A percentile compares a stretch with the other conserved stretches of the same genome.
phyloP scores from a whole-genome alignment of 2,329 filamentous ascomycete species.

The Microsporum canis region DNA sequence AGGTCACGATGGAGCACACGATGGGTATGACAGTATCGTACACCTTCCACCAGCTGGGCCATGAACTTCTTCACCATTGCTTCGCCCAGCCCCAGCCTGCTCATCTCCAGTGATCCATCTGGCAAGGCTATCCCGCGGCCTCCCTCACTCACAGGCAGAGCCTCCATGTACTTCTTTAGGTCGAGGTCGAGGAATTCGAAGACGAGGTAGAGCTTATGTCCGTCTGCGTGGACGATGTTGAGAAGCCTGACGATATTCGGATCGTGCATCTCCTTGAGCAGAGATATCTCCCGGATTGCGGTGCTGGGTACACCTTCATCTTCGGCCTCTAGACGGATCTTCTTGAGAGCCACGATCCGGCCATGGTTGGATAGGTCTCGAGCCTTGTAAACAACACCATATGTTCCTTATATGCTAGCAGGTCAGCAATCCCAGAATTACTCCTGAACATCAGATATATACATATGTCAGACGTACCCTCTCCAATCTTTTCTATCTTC shows the following conservation, averaged over 20 bases:
- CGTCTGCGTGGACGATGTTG: slow-evolving; percentile 90
- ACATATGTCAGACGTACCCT: slow-evolving; percentile 51
- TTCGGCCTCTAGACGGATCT: slow-evolving; percentile 88
- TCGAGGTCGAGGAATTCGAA: slow-evolving; percentile 86
- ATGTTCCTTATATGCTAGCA: slow-evolving; percentile 53
- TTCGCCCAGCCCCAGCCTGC: slow-evolving; percentile 60
- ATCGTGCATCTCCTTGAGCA: slow-evolving; percentile 90
- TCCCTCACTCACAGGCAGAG: slow-evolving; percentile 70
- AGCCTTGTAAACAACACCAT: slow-evolving; percentile 92
- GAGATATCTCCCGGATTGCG: slow-evolving; percentile 85
- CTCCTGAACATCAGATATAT: background rate
- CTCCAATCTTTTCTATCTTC: slow-evolving; percentile 91
- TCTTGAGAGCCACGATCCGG: slow-evolving; percentile 85
- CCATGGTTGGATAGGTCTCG: slow-evolving; percentile 70
- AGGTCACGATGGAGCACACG: slow-evolving; percentile 90
- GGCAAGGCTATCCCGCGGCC: slow-evolving; percentile 76
- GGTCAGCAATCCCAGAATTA: background rate
- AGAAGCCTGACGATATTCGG: slow-evolving; percentile 77
- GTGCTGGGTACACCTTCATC: slow-evolving; percentile 89
- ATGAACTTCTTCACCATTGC: slow-evolving; percentile 88
- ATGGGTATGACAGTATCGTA: slow-evolving; percentile 81
- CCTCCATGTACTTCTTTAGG: slow-evolving; percentile 93
- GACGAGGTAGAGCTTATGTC: slow-evolving; percentile 88
- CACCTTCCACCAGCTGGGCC: slow-evolving; percentile 72
- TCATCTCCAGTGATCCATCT: slow-evolving; percentile 56